Evolutionary conservation across 306 rosid species (phyloP).

Genomic region (Prunus campanulata): DNA sequence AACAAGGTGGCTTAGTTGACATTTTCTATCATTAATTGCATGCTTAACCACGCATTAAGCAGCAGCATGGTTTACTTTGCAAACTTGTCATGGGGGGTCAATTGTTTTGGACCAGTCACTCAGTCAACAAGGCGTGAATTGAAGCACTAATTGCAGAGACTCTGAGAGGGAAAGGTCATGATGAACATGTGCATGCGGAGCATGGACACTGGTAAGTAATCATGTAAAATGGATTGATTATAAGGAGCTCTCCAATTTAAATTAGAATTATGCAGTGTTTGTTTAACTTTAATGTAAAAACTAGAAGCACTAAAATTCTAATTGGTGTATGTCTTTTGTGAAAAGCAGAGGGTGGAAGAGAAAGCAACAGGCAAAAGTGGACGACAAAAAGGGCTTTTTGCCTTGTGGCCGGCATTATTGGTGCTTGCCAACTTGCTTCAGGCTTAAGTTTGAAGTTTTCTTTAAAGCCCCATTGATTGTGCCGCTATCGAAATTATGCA

Average conservation of each 20-base stretch:
- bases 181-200: neutral
- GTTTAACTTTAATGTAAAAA: neutral
- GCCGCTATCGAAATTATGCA: neutral
- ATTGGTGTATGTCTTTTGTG: conserved; percentile 3
- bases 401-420: conserved; percentile 31
- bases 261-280: neutral
- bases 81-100: neutral
- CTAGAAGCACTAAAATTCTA: neutral
- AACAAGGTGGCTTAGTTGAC: conserved; percentile 29
- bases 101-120: neutral
- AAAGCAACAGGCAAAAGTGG: conserved; percentile 17
- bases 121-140: neutral
- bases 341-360: neutral
- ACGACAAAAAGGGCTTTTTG: conserved; percentile 16
- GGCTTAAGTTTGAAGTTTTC: conserved; percentile 11
- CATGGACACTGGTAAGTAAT: neutral
- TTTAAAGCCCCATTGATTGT: neutral
- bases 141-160: too few species aligned
- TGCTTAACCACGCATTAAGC: neutral
- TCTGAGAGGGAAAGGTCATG: neutral
- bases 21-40: conserved; percentile 8
- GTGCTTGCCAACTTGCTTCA: conserved; percentile 26
- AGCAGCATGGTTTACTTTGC: neutral
- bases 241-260: neutral
- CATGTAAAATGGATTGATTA: neutral